Evolutionary conservation across 73 alveolate species (phyloP).

Genomic region (Blepharisma stoltei): DNA sequence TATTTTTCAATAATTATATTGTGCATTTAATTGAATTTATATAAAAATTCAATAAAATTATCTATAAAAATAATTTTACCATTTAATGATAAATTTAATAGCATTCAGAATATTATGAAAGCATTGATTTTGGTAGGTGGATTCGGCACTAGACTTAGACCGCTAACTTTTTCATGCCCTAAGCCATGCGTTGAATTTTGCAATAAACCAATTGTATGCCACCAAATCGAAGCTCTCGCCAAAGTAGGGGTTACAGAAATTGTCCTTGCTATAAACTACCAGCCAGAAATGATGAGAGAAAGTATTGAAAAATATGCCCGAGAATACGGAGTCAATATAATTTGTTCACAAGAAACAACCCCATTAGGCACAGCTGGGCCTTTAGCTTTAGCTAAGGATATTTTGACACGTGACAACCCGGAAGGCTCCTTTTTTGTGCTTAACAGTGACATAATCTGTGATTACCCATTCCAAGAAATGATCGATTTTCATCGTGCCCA

Average conservation of each 20-base stretch:
- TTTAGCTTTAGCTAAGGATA: conserved; percentile 88
- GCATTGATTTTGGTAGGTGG: conserved; percentile 93
- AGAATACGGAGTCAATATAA: conserved; percentile 56
- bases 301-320: conserved; percentile 47
- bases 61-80: too few relatives aligned
- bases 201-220: conserved; percentile 86
- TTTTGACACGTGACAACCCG: conserved; percentile 66
- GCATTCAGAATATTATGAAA: too few relatives aligned
- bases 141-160: conserved; percentile 92
- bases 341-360: conserved; percentile 61
- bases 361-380: conserved; percentile 95
- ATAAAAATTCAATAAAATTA: too few relatives aligned
- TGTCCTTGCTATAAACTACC: conserved; percentile 86
- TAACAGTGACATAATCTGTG: conserved; percentile 94
- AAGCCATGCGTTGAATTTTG: conserved; percentile 89
- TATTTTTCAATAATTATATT: too few relatives aligned
- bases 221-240: conserved; percentile 84
- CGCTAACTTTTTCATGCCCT: conserved; percentile 86
- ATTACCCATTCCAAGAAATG: conserved; percentile 92
- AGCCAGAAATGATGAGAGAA: conserved; percentile 78
- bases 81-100: too few relatives aligned
- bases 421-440: conserved; percentile 86
- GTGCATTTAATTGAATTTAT: too few relatives aligned
- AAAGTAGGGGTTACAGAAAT: conserved; percentile 89
- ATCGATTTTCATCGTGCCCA: conserved; percentile 87